These are phyloP conservation scores for Diplodia scrobiculata DNA, from an alignment of 2,329 filamentous ascomycete species.

Conservation along the genomic window DNA sequence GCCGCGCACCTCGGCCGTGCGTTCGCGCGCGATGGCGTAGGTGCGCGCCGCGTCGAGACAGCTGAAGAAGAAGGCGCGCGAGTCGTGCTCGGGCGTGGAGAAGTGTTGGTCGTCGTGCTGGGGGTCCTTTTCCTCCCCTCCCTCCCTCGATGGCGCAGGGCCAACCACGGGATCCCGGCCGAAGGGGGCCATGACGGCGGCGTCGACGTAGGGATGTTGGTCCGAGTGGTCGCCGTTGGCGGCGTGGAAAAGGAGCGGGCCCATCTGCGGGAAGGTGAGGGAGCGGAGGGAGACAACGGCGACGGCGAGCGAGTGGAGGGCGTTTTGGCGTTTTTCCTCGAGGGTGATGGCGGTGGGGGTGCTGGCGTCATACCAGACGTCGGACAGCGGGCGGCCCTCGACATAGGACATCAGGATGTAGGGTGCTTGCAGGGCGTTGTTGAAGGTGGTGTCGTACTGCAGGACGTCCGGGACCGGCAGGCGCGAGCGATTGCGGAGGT, in stretches of 20 bases:
- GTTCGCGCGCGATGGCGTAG: neutral
- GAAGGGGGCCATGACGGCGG: slow-evolving; percentile 8
- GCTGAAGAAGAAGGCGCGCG: neutral
- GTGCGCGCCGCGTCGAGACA: neutral
- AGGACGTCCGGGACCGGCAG: slow-evolving; percentile 33
- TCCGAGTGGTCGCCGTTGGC: neutral
- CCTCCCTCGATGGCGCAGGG: neutral
- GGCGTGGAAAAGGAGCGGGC: neutral
- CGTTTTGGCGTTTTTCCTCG: slow-evolving; percentile 1
- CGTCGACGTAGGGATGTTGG: neutral
- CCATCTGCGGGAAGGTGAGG: slow-evolving; percentile 3
- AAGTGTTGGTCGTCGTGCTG: neutral
- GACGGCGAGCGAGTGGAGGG: slow-evolving; percentile 3
- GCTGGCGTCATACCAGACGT: slow-evolving; percentile 32
- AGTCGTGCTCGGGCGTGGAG: neutral
- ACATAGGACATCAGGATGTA: slow-evolving; percentile 34
- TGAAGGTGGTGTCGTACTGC: slow-evolving; percentile 30
- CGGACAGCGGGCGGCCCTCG: slow-evolving; percentile 29
- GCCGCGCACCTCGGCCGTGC: neutral
- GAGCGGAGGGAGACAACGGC: neutral
- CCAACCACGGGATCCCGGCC: neutral
- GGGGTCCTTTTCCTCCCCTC: neutral
- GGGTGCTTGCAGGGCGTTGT: slow-evolving; percentile 33
- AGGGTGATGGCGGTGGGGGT: neutral
- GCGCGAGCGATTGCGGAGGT: slow-evolving; percentile 28